These are phyloP conservation scores for Ampelocalamus luodianensis DNA, from an alignment of 176 grass and related monocot genomes.

Conservation along the genomic window DNA sequence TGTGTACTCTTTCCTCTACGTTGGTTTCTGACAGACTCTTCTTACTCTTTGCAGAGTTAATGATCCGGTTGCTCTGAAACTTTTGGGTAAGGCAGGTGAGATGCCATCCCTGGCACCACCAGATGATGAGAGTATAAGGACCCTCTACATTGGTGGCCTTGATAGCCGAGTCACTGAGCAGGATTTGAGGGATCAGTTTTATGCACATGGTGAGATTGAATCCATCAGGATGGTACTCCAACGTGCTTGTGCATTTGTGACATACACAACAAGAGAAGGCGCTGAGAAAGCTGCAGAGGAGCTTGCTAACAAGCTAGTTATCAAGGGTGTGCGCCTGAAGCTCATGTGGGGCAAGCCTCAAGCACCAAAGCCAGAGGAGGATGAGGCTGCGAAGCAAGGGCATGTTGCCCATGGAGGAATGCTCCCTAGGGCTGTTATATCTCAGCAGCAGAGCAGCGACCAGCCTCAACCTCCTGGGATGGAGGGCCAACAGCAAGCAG, in stretches of 20 bases:
- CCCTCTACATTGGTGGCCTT: constrained; percentile 89
- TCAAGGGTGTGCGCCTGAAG: constrained; percentile 89
- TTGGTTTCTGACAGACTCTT: constrained; percentile 39
- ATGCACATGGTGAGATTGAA: constrained; percentile 93
- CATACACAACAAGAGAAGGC: constrained; percentile 86
- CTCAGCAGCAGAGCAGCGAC: constrained; percentile 75
- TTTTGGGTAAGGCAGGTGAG: constrained; percentile 91
- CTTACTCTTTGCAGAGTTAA: constrained; percentile 71
- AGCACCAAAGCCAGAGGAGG: constrained; percentile 68
- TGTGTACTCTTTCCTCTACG: background rate
- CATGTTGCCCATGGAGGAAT: constrained; percentile 74
- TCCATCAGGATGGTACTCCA: constrained; percentile 95
- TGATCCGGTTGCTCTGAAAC: constrained; percentile 87
- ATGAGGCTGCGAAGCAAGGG: constrained; percentile 68
- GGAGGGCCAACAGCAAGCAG: constrained; percentile 56
- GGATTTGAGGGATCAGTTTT: constrained; percentile 92
- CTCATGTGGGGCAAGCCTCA: constrained; percentile 97
- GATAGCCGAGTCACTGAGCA: constrained; percentile 77
- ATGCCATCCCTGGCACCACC: constrained; percentile 88
- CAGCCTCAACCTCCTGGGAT: constrained; percentile 68
- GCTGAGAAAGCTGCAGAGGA: constrained; percentile 95
- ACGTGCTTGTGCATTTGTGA: constrained; percentile 82
- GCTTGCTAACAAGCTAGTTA: constrained; percentile 89
- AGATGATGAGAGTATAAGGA: constrained; percentile 91
- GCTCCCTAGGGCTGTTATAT: constrained; percentile 92